Evolutionary conservation across 305 asterid genomes (phyloP), one percentile per base, ranked within the genome.

Genomic region (Solanum aculeatissimum): DNA sequence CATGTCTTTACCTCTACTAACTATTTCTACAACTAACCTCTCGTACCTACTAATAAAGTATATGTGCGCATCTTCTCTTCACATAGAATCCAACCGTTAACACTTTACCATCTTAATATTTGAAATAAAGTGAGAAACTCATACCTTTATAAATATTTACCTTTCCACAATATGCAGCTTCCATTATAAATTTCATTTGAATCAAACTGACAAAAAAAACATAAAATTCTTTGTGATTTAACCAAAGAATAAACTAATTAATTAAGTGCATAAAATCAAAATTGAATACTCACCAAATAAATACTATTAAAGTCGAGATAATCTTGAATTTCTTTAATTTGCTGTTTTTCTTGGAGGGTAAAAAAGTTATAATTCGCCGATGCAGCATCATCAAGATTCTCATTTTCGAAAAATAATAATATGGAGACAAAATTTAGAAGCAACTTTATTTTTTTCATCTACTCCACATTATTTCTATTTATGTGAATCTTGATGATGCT

Each of bases 311-410:
- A 40, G 43, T 65, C 21, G 11, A 65, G 21, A 65, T 65, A 7
- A 40, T 58, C 32, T 3, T 6, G 32, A 70, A n/a, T 42, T 21
- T 14, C 55, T 21, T 71, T 72, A 23, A 18, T 35, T n/a, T 38
- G 42, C 45, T 7, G 1, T 15, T n/a, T 9, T 69, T 71, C n/a
- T n/a, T 71, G 1, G 1, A 7, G 12, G 14, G 0, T 4, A 32
- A 21, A 74, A 16, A 75, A 83, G 60, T 71, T 40, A 86, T 45
- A 75, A 85, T 84, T 45, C 80, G 87, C 86, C 55, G 88, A 74
- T 86, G 88, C 90, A 88, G 90, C 90, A 88, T 88, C 90, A 88
- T 88, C 90, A 88, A 85, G 90, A 88, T 85, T 88, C 90, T 68
- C 90, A 81, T 82, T 3, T 47, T n/a, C n/a, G 75, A 32, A 65